Evolutionary conservation across 2,329 filamentous ascomycete species (phyloP).

Genomic region (Achaetomium macrosporum): DNA sequence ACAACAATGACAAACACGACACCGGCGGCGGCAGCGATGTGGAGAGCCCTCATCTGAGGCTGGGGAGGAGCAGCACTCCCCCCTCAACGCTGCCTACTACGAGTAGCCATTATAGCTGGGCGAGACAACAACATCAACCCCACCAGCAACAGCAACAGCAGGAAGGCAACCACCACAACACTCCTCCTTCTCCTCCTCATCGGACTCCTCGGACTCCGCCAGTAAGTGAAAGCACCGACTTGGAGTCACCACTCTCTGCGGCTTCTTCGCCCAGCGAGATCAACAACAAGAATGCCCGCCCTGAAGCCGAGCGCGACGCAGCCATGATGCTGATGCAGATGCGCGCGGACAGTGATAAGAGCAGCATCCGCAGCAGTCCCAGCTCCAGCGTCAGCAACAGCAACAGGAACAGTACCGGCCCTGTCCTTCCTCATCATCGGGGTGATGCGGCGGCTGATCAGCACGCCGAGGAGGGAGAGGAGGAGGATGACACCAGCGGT

Average conservation of each 20-base stretch:
- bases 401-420: not conserved
- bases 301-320: constrained; percentile 39
- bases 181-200: too few species aligned
- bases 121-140: not conserved
- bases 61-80: constrained; percentile 19
- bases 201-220: not conserved
- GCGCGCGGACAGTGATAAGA: constrained; percentile 11
- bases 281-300: constrained; percentile 16
- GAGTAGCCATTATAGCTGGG: not conserved
- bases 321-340: constrained; percentile 45
- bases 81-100: not conserved
- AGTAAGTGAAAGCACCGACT: constrained; percentile 6
- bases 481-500: not conserved
- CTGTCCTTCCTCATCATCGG: too few species aligned
- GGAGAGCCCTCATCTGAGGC: too few species aligned
- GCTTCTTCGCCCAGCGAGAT: too few species aligned
- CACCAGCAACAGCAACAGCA: not conserved
- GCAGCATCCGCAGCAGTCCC: not conserved
- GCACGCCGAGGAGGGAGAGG: constrained; percentile 19
- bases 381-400: not conserved
- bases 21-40: constrained; percentile 21
- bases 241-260: too few species aligned
- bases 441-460: not conserved
- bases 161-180: too few species aligned
- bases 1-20: not conserved